Base-by-base conservation (phyloP, 2,329 filamentous ascomycete genomes). In the Pestalotiopsis sp. region DNA sequence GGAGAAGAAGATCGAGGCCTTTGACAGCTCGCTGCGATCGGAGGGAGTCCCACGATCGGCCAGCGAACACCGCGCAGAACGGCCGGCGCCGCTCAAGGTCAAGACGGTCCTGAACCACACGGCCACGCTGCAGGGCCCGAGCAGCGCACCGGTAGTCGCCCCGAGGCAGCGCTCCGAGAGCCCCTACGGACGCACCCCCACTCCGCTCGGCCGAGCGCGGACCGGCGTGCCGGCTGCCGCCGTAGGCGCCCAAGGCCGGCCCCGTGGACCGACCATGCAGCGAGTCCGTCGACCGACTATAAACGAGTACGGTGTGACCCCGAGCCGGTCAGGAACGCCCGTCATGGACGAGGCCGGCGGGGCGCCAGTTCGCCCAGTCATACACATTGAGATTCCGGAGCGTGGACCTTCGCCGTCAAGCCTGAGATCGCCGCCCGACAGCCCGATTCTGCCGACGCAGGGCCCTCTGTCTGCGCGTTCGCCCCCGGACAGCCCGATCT, bases 1-100 rank as follows among this genome's bases (percentile, higher is more conserved):
- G 66, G 82, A 83, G 3, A 84, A 85, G 78, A 82, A 83, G 68
- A 79, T 87, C 13, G 83, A 86, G 41, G 71, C 73, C 36, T 23
- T 68, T 62, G 72, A 71, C 31, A 66, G 31, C 23, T 56, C 65
- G 4, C 38, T 17, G 45, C 64, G 61, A 20, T 62, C 67, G 9
- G 45, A 57, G 14, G 68, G 70, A n/a, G 66, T 71, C 17, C 72
- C 77, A 17, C 74, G 70, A 68, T 75, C 72, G 14, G 73, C 74
- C 12, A 72, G 67, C 23, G 73, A 49, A 17, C 27, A 23, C 4
- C 52, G 56, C 25, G 45, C 49, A 58, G 64, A 58, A 1, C 49
- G 49, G 12, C 45, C 45, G 9, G 45, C 17, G 7, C 64, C 49
- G 36, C n/a, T 39, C 17, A 59, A 58, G 39, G 13, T 23, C 12